Evolutionary conservation across 495 filamentous ascomycete genomes (phyloP).

Genomic region (Chaetomium cochliodes): DNA sequence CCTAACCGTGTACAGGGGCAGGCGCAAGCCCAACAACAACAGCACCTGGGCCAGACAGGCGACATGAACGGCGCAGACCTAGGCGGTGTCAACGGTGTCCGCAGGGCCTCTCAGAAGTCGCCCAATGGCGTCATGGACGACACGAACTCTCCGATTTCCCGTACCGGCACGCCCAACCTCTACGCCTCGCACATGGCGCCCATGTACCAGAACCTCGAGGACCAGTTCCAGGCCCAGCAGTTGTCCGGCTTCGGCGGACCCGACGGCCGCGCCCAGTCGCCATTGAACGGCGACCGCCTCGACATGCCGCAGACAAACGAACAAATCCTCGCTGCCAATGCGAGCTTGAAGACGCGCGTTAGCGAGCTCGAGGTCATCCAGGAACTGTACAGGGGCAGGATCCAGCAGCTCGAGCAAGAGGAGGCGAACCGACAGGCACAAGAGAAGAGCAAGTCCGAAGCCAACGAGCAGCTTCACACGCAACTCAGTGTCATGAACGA

Average conservation of each 20-base stretch:
- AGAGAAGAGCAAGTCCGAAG: conserved; percentile 53
- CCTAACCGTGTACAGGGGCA: conserved; percentile 6
- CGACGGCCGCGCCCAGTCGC: conserved; percentile 63
- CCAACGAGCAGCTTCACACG: conserved; percentile 36
- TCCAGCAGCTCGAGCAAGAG: conserved; percentile 80
- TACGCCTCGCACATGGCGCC: conserved; percentile 57
- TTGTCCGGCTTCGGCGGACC: conserved; percentile 48
- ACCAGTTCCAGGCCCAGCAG: conserved; percentile 55
- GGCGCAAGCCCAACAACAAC: conserved; percentile 34
- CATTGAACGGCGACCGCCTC: conserved; percentile 67
- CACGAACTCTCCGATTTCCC: conserved; percentile 82
- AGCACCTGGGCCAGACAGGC: conserved; percentile 50
- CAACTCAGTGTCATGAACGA: conserved; percentile 48
- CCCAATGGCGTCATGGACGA: conserved; percentile 72
- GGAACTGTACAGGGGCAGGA: conserved; percentile 84
- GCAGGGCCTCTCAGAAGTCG: conserved; percentile 68
- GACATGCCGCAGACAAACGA: conserved; percentile 81
- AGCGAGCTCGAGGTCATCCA: conserved; percentile 95
- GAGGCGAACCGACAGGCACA: conserved; percentile 58
- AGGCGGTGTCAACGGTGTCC: conserved; percentile 41
- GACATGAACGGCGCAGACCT: conserved; percentile 61
- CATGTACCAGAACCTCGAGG: conserved; percentile 70
- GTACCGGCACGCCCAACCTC: conserved; percentile 76
- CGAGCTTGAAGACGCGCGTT: conserved; percentile 82
- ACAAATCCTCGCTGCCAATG: conserved; percentile 71